phyloP scores from a whole-genome alignment of 2,329 filamentous ascomycete species.

The Ceratocystis harringtonii region DNA sequence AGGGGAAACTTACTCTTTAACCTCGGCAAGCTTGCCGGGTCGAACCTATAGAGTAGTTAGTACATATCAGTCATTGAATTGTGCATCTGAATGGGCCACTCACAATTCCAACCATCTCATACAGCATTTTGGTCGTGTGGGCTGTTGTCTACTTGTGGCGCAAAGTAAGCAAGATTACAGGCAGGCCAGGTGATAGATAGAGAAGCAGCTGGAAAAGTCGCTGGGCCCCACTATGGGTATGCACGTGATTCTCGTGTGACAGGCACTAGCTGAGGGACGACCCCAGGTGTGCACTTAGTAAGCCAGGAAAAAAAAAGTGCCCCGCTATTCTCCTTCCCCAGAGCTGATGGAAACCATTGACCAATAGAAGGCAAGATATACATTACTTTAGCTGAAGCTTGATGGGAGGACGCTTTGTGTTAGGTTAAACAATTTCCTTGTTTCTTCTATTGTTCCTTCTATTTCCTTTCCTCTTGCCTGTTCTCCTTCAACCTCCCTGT shows the following conservation, averaged over 20 bases:
- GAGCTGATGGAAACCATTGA: not conserved
- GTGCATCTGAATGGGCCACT: slow-evolving; percentile 25
- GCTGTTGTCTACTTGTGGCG: not conserved
- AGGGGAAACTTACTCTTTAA: slow-evolving; percentile 63
- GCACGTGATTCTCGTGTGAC: not conserved
- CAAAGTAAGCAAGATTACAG: not conserved
- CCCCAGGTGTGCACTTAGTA: not conserved
- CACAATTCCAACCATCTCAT: slow-evolving; percentile 94
- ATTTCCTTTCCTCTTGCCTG: not conserved
- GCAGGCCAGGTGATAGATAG: not conserved
- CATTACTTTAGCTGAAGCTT: not conserved
- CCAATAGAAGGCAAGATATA: not conserved
- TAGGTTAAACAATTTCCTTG: not conserved
- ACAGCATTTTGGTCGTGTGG: slow-evolving; percentile 55
- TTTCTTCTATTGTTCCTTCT: not conserved
- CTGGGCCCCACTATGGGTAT: not conserved
- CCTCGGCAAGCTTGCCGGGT: slow-evolving; percentile 74
- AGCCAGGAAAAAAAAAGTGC: not conserved
- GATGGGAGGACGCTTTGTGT: not conserved
- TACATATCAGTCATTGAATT: not conserved
- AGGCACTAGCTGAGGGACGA: not conserved
- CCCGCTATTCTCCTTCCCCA: not conserved
- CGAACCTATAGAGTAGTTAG: slow-evolving; percentile 51
- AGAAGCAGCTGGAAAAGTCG: slow-evolving; percentile 1
- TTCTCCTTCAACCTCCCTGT: not conserved